Evolutionary conservation across 2,329 filamentous ascomycete species (phyloP), one percentile per base, ranked within the genome.

Genomic region (Fusarium sp.): DNA sequence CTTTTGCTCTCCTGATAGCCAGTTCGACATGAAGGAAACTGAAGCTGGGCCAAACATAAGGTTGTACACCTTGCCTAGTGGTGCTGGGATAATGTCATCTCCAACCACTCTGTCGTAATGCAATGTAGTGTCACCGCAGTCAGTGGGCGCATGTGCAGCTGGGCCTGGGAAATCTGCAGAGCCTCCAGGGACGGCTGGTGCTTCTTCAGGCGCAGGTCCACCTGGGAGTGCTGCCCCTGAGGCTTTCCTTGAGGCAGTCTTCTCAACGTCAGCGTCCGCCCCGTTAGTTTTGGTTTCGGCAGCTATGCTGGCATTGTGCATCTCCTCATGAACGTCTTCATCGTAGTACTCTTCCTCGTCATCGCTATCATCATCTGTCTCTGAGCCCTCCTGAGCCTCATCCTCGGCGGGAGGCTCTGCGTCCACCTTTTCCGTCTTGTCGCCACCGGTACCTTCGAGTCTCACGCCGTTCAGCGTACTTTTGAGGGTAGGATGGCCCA

Each of bases 381-480:
- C 86, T 69, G 86, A 89, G 8, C 78, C 81, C 29, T 89, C 92
- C 35, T 82, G 85, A 79, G 63, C 81, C 73, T 69, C 78, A 61
- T 77, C 79, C 23, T 69, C 57, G 20, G 52, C 66, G 7, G 75
- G 48, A 79, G 62, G 83, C 61, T 82, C 84, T 26, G 81, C 79
- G 37, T 92, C 91, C 26, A 91, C 85, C 79, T 97, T 96, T 74
- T 97, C 94, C 0, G 93, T 97, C 82, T 96, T 97, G 79, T 98
- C 94, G 23, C 93, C 94, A 8, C 93, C 92, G 1, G 89, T 91
- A 66, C 93, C 90, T 68, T 94, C 92, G 5, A 98, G 85, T 15
- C 89, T 88, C 13, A 97, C 93, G 5, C 96, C 95, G 68, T 98
- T 98, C 5, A 97, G 84, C 6, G 93, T 97, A 77, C 94, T 97